A percentile compares a stretch with the other conserved stretches of the same genome.
Evolutionary conservation across 2,329 filamentous ascomycete genomes (phyloP).

Genomic region (Sporothrix protearum): DNA sequence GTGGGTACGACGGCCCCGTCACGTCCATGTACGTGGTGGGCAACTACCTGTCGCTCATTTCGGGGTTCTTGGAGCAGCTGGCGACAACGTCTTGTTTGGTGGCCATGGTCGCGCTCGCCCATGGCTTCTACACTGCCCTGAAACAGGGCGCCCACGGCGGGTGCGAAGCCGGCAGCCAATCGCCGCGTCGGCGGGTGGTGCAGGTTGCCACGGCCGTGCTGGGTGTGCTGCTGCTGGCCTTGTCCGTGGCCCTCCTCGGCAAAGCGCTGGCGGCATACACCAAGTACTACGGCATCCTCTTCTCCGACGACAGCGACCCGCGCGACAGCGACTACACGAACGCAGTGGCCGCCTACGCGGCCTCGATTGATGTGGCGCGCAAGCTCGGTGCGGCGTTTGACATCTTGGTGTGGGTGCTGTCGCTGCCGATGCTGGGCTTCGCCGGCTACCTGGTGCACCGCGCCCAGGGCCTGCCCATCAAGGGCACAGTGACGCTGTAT

Average conservation of each 20-base stretch:
- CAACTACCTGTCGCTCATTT: slow-evolving; percentile 15
- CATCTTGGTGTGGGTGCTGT: background rate
- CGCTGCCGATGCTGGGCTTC: background rate
- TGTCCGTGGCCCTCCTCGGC: slow-evolving; percentile 22
- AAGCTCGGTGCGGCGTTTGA: slow-evolving; percentile 3
- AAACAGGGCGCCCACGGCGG: slow-evolving; percentile 23
- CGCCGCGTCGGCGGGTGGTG: background rate
- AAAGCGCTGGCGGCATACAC: background rate
- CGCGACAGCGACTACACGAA: background rate
- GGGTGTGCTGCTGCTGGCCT: slow-evolving; percentile 22
- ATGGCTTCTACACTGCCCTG: slow-evolving; percentile 30
- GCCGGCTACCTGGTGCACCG: background rate
- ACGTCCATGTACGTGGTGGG: background rate
- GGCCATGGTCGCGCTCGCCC: slow-evolving; percentile 29
- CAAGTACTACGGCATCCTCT: background rate
- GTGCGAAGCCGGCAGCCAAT: background rate
- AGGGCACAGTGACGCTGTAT: slow-evolving; percentile 34
- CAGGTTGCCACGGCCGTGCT: slow-evolving; percentile 23
- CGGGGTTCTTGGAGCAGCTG: slow-evolving; percentile 22
- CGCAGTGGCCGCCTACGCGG: background rate
- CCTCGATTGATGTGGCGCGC: background rate
- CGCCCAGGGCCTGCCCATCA: background rate
- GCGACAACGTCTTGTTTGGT: slow-evolving; percentile 29
- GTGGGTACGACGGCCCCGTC: background rate
- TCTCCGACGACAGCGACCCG: too few relatives aligned